phyloP scores from a whole-genome alignment of 495 filamentous ascomycete genomes.

The Tuber magnatum region DNA sequence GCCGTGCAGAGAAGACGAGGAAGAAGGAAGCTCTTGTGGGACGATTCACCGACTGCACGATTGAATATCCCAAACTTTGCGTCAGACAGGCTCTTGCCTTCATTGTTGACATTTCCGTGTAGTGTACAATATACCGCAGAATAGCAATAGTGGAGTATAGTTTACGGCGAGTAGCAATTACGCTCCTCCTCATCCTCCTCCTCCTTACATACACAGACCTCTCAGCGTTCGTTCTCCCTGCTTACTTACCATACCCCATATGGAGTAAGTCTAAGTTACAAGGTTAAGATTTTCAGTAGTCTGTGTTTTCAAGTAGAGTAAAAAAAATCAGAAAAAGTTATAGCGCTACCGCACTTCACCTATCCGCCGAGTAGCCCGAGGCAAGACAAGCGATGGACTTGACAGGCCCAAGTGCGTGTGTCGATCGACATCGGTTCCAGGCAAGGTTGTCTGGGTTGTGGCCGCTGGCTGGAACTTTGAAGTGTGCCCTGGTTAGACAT shows the following conservation, averaged over 20 bases:
- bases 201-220: constrained; percentile 35
- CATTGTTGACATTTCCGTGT: constrained; percentile 13
- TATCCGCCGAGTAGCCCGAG: constrained; percentile 38
- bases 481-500: constrained; percentile 33
- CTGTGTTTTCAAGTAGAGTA: neutral
- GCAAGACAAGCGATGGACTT: constrained; percentile 39
- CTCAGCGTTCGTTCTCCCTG: constrained; percentile 20
- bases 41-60: constrained; percentile 29
- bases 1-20: neutral
- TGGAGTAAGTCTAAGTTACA: neutral
- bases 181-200: constrained; percentile 28
- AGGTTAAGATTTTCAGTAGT: neutral
- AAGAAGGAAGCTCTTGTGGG: constrained; percentile 16
- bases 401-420: constrained; percentile 38
- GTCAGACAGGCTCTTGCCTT: constrained; percentile 20
- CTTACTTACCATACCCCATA: neutral
- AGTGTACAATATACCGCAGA: neutral
- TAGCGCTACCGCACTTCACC: neutral
- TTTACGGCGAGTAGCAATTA: constrained; percentile 31
- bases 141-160: neutral
- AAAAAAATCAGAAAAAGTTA: neutral
- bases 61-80: constrained; percentile 34
- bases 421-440: constrained; percentile 38
- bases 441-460: constrained; percentile 31
- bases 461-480: constrained; percentile 25